phyloP scores from a whole-genome alignment of 2,329 filamentous ascomycete genomes.

The Arthrobotrys musiformis region DNA sequence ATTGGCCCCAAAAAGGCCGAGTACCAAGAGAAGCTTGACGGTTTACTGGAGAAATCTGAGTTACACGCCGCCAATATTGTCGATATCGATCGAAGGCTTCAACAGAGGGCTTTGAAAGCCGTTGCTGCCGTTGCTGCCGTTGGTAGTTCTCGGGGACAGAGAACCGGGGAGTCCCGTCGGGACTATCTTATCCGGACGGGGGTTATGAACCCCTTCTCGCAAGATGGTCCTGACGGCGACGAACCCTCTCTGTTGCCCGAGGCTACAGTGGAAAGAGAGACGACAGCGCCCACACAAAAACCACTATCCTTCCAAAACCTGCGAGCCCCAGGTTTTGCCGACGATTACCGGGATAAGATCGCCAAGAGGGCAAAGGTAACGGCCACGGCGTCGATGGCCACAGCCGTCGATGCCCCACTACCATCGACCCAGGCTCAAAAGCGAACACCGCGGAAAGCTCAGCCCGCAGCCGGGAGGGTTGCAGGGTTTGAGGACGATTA shows the following conservation, averaged over 20 bases:
- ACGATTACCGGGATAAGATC: conserved; percentile 65
- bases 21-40: conserved; percentile 72
- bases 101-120: conserved; percentile 74
- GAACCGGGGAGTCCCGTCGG: conserved; percentile 78
- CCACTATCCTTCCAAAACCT: conserved; percentile 76
- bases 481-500: conserved; percentile 62
- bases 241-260: conserved; percentile 77
- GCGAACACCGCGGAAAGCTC: neutral
- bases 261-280: conserved; percentile 69
- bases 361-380: conserved; percentile 65
- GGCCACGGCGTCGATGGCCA: conserved; percentile 63
- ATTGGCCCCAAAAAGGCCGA: conserved; percentile 37
- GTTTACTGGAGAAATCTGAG: conserved; percentile 73
- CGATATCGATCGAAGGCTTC: conserved; percentile 83
- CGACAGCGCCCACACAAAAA: neutral
- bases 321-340: conserved; percentile 75
- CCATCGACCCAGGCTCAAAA: neutral
- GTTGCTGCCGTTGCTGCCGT: conserved; percentile 65
- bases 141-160: conserved; percentile 67
- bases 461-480: conserved; percentile 71
- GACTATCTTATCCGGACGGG: conserved; percentile 94
- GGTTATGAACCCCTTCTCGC: conserved; percentile 95
- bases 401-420: neutral
- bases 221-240: conserved; percentile 72
- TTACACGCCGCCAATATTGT: conserved; percentile 76